Base-by-base conservation (phyloP, 306 rosid genomes). In the Sesbania bispinosa region DNA sequence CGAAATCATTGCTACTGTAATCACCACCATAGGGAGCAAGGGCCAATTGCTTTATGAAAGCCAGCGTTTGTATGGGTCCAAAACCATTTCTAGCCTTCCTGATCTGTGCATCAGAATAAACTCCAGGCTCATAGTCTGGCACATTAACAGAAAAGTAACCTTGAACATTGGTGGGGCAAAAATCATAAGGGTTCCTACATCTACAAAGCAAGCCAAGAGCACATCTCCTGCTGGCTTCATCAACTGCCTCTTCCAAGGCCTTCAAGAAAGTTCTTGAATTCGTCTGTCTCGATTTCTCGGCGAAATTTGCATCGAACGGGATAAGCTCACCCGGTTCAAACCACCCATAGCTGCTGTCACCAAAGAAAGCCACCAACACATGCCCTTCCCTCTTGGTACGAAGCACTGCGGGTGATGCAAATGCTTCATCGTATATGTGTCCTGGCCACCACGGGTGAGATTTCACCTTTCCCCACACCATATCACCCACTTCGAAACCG, bases 391-490 rank as follows among this genome's bases (percentile, higher is more conserved):
- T 82, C 71, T 87, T 59, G 0, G 88, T 59, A 2, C 92, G 83
- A 20, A 92, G 94, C 70, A 90, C 98, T 1, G 82, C 68, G 2
- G 92, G 65, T 6, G 94, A 60, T 0, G 89, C 98, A 18, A 94
- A 83, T 0, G 87, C 83, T 42, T 90, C 96, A 38, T 85, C 86
- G 50, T 71, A 94, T 69, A 94, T 89, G 23, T 86, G 96, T 0
- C 98, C 98, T 0, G 97, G 98, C 98, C 98, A 94, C 98, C 98
- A 94, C 0, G 98, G 98, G 57, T 94, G 97, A 14, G 98, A 94
- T 53, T 94, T 94, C 53, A 94, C 98, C 85, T 90, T 94, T 9
- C 95, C 98, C 98, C 98, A 94, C 2, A 94, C 96, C 94, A 94
- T 64, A 60, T 94, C 98, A 19, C 97, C 98, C 1, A 83, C 83